Evolutionary conservation across 441 rosid species (phyloP), one percentile per base, ranked within the genome.

Genomic region (Euphorbia schlechtendalii): DNA sequence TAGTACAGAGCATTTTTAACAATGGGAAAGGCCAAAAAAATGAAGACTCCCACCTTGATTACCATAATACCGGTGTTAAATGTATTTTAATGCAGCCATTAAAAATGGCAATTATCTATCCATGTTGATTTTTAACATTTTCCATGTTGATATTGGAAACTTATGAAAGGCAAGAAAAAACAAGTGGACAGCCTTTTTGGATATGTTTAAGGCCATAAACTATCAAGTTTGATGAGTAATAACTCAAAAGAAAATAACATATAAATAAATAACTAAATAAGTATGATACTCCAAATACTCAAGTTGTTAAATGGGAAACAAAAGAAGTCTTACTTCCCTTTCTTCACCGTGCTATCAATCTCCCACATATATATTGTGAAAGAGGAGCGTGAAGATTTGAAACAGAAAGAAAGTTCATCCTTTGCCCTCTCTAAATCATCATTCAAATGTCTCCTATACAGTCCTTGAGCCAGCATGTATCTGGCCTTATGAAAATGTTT

Each of bases 321-420:
- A 25, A 57, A 72, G 38, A 72, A 61, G 67, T 17, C 71, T 56
- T 75, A 95, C 98, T 91, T 92, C 83, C 98, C 98, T 70, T 95
- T 95, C 77, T 85, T 92, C 41, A 88, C 97, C 96, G 89, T 85
- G 79, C 98, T 96, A 82, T 95, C 99, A 68, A 95, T 95, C 84
- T 95, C 99, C 99, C 98, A 95, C 99, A 92, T 92, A 71, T 92
- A 84, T 78, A 95, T 89, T 11, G 99, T 95, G 77, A 95, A 95
- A 76, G 87, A 78, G 55, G 99, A 95, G 67, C 98, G 86, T 62
- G 95, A 86, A 64, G 99, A 92, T 78, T 80, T 92, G 81, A 95
- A 92, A 77, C 99, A 95, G 77, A 95, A 95, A 56, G 99, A 85
- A 68, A 95, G 93, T 73, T 90, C 98, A 52, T 95, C 98, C 79